phyloP scores from a whole-genome alignment of 176 grass and related monocot species.

The Ampelocalamus luodianensis region DNA sequence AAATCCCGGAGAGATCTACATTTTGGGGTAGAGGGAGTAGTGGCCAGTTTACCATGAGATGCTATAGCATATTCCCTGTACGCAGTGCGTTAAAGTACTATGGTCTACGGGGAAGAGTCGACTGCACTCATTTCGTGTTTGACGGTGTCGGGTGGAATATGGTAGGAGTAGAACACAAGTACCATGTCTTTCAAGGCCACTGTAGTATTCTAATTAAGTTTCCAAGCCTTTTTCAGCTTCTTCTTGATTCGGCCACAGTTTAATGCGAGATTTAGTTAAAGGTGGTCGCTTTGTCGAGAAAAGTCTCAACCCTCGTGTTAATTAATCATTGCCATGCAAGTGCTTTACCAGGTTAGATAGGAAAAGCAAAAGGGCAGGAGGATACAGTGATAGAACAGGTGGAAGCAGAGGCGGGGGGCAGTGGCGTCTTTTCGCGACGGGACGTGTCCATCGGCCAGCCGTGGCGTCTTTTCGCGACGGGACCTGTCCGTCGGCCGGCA shows the following conservation, averaged over 20 bases:
- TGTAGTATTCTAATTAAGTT: neutral
- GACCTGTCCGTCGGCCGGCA: neutral
- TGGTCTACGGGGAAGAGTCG: neutral
- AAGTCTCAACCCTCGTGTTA: neutral
- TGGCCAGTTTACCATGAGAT: neutral
- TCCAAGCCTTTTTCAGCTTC: slow-evolving; percentile 15
- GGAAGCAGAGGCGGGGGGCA: neutral
- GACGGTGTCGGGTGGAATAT: neutral
- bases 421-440: neutral
- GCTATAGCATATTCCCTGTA: too few species aligned
- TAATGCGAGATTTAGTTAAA: neutral
- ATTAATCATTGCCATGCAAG: neutral
- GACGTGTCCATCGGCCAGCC: neutral
- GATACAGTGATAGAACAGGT: neutral
- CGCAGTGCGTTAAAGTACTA: neutral
- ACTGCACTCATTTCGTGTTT: slow-evolving; percentile 10
- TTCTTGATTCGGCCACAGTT: neutral
- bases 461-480: neutral
- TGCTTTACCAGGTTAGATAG: slow-evolving; percentile 5
- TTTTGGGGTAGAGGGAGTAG: too few species aligned
- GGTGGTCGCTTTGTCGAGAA: neutral
- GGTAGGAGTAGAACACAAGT: neutral
- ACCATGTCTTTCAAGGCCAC: neutral
- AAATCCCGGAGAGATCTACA: too few species aligned
- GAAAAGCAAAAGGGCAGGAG: neutral